These are phyloP conservation scores for Pichia kluyveri DNA, from an alignment of 805 yeast species.

Conservation along the genomic window DNA sequence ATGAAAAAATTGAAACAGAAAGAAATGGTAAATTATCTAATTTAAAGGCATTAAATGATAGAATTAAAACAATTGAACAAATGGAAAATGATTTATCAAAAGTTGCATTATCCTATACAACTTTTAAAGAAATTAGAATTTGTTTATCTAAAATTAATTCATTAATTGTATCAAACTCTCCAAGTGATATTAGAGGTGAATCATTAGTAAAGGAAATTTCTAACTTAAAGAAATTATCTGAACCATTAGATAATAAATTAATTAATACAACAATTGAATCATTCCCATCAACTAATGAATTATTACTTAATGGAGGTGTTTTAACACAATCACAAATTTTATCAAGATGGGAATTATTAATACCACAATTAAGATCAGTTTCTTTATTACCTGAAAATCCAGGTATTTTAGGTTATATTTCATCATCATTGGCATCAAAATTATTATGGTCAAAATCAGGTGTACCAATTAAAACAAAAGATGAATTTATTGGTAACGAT, in stretches of 20 bases:
- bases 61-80: slow-evolving; percentile 47
- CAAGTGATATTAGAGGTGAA: slow-evolving; percentile 34
- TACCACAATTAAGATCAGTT: slow-evolving; percentile 81
- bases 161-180: slow-evolving; percentile 28
- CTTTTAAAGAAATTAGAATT: slow-evolving; percentile 34
- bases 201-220: slow-evolving; percentile 35
- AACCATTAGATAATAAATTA: slow-evolving; percentile 27
- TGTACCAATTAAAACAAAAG: slow-evolving; percentile 37
- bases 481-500: slow-evolving; percentile 50
- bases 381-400: slow-evolving; percentile 91
- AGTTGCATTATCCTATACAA: slow-evolving; percentile 30
- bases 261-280: slow-evolving; percentile 34
- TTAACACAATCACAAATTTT: slow-evolving; percentile 71
- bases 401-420: slow-evolving; percentile 85
- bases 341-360: slow-evolving; percentile 69
- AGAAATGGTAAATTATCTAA: slow-evolving; percentile 72
- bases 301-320: slow-evolving; percentile 43
- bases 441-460: slow-evolving; percentile 75
- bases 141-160: slow-evolving; percentile 35
- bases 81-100: slow-evolving; percentile 37
- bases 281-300: slow-evolving; percentile 34
- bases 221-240: slow-evolving; percentile 30
- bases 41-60: slow-evolving; percentile 48
- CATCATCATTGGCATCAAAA: slow-evolving; percentile 69
- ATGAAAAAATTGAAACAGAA: slow-evolving; percentile 56